Percentiles rank a stretch among this genome's conserved stretches.
Evolutionary conservation across 2,329 filamentous ascomycete species (phyloP).

Genomic region (Xylariaceae sp.): DNA sequence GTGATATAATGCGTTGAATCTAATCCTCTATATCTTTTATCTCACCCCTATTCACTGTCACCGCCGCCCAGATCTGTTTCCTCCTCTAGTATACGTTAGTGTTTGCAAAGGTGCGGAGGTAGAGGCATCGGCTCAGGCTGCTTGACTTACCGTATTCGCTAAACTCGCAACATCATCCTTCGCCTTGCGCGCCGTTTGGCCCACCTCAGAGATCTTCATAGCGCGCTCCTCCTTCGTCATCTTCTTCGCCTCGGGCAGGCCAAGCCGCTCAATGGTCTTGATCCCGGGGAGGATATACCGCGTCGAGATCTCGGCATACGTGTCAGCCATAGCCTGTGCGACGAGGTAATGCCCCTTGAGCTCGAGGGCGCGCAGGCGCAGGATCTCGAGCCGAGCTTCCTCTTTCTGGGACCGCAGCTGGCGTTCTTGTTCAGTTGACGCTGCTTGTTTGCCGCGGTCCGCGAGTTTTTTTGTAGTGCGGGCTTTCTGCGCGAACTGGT

Average conservation of each 20-base stretch:
- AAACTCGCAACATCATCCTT: background rate
- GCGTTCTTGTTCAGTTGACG: background rate
- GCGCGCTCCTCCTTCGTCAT: slow-evolving; percentile 4
- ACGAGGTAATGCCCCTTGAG: slow-evolving; percentile 6
- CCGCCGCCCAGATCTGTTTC: background rate
- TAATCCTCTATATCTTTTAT: background rate
- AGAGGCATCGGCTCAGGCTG: background rate
- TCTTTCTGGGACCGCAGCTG: background rate
- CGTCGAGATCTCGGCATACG: slow-evolving; percentile 2
- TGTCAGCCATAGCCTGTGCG: slow-evolving; percentile 4
- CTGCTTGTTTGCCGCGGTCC: background rate
- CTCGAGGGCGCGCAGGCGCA: slow-evolving; percentile 2
- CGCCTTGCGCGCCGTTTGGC: background rate
- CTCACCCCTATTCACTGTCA: background rate
- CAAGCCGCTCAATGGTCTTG: background rate
- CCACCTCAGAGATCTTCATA: slow-evolving; percentile 3
- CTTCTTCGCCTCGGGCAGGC: slow-evolving; percentile 4
- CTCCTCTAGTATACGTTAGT: background rate
- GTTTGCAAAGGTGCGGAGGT: background rate
- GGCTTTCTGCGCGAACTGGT: background rate
- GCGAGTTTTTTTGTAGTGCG: background rate
- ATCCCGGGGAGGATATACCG: slow-evolving; percentile 3
- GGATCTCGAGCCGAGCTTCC: background rate
- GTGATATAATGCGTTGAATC: background rate
- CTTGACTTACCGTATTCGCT: slow-evolving; percentile 1